Conservation (phyloP, 164 flowering plant genomes). For the Warburgia ugandensis region DNA sequence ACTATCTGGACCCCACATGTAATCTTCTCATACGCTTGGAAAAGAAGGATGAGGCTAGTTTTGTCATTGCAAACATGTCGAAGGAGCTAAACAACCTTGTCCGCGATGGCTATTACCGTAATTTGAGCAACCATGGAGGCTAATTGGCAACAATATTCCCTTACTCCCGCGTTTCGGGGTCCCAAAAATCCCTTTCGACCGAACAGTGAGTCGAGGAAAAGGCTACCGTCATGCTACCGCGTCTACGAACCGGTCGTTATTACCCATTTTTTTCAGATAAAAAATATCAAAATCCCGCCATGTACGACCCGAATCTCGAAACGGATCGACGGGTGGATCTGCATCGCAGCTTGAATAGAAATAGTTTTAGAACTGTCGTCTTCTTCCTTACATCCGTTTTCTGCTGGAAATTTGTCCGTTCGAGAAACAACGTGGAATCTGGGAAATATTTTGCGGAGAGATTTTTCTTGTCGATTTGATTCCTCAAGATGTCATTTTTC, state of each 20-base stretch:
- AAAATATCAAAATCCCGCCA: neutral
- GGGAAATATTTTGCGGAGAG: slow-evolving; percentile 5
- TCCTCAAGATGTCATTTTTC: neutral
- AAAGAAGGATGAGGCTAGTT: too few relatives aligned
- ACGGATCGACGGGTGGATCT: slow-evolving; percentile 3
- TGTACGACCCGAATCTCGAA: neutral
- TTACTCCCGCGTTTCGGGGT: neutral
- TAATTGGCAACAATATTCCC: too few relatives aligned
- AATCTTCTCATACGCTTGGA: too few relatives aligned
- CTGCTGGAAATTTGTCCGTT: slow-evolving; percentile 4
- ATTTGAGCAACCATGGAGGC: too few relatives aligned
- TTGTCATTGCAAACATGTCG: too few relatives aligned
- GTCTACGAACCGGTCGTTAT: slow-evolving; percentile 3
- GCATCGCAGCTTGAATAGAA: neutral
- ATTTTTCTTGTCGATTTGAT: neutral
- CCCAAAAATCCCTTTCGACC: neutral
- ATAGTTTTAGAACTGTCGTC: neutral
- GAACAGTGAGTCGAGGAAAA: too few relatives aligned
- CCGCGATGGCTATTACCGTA: too few relatives aligned
- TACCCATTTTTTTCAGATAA: neutral
- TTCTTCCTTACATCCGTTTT: neutral
- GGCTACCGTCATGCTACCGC: too few relatives aligned
- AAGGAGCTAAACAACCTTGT: too few relatives aligned
- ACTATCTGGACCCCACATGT: too few relatives aligned
- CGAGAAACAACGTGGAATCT: neutral